Base-by-base conservation (phyloP, 169 alveolate species). In the Plasmodium falciparum region DNA sequence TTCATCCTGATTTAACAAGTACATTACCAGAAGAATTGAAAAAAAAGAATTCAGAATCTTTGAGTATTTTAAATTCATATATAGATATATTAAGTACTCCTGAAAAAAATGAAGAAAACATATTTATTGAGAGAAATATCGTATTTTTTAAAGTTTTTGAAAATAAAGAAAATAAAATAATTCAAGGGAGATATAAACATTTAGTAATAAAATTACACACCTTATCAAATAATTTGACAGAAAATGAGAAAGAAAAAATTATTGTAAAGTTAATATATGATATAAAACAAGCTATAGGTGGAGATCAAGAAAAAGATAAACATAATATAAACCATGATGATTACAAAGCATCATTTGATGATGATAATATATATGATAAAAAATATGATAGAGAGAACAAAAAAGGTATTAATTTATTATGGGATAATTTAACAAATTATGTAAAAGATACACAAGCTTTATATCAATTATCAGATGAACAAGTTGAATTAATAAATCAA, bases 1-100 rank as follows among this genome's bases (percentile, higher is more conserved):
- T 86, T 61, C 92, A 86, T 72, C 92, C 92, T 45, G 92, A 86
- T 43, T 86, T 86, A 33, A 61, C 92, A 13, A 66, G 24, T 9
- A 67, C 39, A 22, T 86, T 86, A 62, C 92, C 92, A 59, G 88
- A 86, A 4, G 92, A 86, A 39, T 73, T 86, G 72, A 86, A 86
- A 86, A 86, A 86, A 74, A 56, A 71, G 12, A 86, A 86, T 58
- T 54, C 54, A 22, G 92, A 86, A 71, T 86, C 92, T 17, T 65
- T 86, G 52, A 86, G 92, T 72, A 49, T 86, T 72, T 86, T 86
- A 61, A 86, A 86, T 73, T 70, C 92, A 13, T 86, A 86, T 65
- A 72, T 86, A 71, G 92, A 86, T 26, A 72, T 72, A 13, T 54
- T 86, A 52, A 50, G 92, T 43, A 43, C 88, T 15, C 20, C 92